phyloP scores from a whole-genome alignment of 75 land plant genomes.

The Selaginella moellendorffii region DNA sequence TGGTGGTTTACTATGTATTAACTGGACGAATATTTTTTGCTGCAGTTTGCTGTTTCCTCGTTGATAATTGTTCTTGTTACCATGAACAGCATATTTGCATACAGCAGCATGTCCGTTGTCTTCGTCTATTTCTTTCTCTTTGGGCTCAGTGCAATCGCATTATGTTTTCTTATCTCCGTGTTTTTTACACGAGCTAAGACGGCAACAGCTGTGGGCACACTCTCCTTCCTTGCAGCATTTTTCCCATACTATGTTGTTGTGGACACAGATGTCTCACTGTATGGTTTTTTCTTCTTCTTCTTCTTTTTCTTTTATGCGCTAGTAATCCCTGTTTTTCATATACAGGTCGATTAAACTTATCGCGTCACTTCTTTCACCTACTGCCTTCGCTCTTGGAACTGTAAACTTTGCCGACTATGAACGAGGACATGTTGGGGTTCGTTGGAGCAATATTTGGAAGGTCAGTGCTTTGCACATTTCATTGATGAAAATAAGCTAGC shows the following conservation, averaged over 20 bases:
- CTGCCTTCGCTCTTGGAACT: constrained; percentile 72
- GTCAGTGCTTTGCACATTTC: constrained; percentile 3
- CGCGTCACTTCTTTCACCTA: constrained; percentile 67
- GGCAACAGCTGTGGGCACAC: constrained; percentile 70
- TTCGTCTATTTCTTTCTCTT: constrained; percentile 53
- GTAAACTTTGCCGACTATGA: constrained; percentile 81
- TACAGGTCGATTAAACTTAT: constrained; percentile 41
- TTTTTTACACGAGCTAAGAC: constrained; percentile 66
- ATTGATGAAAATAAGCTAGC: too few species aligned
- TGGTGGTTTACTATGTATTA: background rate
- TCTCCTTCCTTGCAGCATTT: constrained; percentile 58
- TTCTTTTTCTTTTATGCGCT: background rate
- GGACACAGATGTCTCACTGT: constrained; percentile 47
- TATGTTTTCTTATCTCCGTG: constrained; percentile 52
- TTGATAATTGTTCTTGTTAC: constrained; percentile 45
- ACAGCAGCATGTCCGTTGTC: constrained; percentile 62
- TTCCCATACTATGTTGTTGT: constrained; percentile 61
- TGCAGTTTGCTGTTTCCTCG: constrained; percentile 63
- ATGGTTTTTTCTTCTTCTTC: constrained; percentile 8
- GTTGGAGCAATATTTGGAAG: constrained; percentile 79
- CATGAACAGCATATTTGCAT: constrained; percentile 52
- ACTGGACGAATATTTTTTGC: constrained; percentile 12
- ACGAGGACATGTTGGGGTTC: constrained; percentile 67
- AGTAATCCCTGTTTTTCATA: too few species aligned
- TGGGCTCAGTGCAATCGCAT: constrained; percentile 58